Conservation (phyloP, 148 eudicot species). For the Amaranthus hypochondriacus region DNA sequence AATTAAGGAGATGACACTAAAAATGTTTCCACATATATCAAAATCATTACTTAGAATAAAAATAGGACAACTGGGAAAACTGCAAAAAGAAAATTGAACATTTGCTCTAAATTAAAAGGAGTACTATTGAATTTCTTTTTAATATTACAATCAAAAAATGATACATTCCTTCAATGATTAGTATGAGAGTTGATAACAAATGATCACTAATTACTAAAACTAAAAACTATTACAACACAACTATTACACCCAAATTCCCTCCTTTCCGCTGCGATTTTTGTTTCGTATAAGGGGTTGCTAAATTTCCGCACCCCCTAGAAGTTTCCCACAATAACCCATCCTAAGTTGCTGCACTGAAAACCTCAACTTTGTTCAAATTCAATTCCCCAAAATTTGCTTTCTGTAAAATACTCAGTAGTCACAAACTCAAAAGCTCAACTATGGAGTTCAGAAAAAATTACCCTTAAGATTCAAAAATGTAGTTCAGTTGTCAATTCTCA, state of each 20-base stretch:
- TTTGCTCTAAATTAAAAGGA: too few relatives aligned
- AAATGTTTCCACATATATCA: too few relatives aligned
- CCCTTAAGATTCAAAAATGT: neutral
- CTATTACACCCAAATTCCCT: neutral
- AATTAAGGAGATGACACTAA: too few relatives aligned
- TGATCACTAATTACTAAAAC: neutral
- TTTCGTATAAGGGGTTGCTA: too few relatives aligned
- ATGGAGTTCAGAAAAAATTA: neutral
- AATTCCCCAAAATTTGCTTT: neutral
- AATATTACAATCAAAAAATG: too few relatives aligned
- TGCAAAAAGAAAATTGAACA: too few relatives aligned
- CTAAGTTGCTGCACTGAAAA: neutral
- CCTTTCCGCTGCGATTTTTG: neutral
- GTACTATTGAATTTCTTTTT: too few relatives aligned
- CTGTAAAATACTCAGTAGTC: neutral
- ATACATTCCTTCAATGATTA: too few relatives aligned
- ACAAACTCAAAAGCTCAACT: neutral
- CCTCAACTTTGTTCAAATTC: neutral
- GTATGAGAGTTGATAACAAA: neutral
- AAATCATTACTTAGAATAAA: too few relatives aligned
- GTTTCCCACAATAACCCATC: neutral
- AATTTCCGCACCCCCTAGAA: too few relatives aligned
- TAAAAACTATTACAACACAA: neutral
- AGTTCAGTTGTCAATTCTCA: neutral
- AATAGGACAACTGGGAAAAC: too few relatives aligned